Percentiles rank a stretch among this genome's conserved stretches.
These are phyloP conservation scores for Candida glaebosa DNA, from an alignment of 805 yeast genomes.

Conservation along the genomic window DNA sequence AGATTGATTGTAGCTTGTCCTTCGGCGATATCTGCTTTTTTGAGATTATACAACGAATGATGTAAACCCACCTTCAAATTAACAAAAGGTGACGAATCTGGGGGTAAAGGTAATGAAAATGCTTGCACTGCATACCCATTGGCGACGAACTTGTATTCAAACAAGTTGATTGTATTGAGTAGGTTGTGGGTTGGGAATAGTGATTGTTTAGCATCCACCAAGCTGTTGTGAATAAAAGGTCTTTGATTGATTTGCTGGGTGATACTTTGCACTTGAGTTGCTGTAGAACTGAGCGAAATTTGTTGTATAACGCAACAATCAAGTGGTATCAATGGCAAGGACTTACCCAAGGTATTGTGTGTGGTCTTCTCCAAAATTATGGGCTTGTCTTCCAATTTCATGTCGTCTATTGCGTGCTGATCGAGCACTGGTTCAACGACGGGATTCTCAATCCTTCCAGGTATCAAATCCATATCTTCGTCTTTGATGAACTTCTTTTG, in stretches of 20 bases:
- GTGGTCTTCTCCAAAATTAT: conserved; percentile 7
- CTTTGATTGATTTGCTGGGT: conserved; percentile 15
- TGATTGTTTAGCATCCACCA: conserved; percentile 17
- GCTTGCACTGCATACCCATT: conserved; percentile 39
- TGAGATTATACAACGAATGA: conserved; percentile 26
- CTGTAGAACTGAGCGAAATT: conserved; percentile 31
- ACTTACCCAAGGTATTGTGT: conserved; percentile 25
- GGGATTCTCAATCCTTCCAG: conserved; percentile 7
- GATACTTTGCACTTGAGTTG: conserved; percentile 11
- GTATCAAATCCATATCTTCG: conserved; percentile 11
- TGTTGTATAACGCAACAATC: conserved; percentile 36
- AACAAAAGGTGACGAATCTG: conserved; percentile 31
- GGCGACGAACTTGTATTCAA: conserved; percentile 36
- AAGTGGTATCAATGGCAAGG: conserved; percentile 21
- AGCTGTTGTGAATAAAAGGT: conserved; percentile 3
- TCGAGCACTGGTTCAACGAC: conserved; percentile 10
- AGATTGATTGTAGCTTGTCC: conserved; percentile 30
- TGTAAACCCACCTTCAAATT: conserved; percentile 35
- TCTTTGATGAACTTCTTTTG: conserved; percentile 16
- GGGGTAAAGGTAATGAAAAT: conserved; percentile 35
- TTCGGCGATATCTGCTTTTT: conserved; percentile 27
- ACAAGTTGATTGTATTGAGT: conserved; percentile 26
- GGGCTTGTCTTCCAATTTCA: conserved; percentile 3
- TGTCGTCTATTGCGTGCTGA: conserved; percentile 9
- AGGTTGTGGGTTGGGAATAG: conserved; percentile 31